These are phyloP conservation scores for Boletus edulis DNA, from an alignment of 768 basidiomycete genomes.

Conservation along the genomic window DNA sequence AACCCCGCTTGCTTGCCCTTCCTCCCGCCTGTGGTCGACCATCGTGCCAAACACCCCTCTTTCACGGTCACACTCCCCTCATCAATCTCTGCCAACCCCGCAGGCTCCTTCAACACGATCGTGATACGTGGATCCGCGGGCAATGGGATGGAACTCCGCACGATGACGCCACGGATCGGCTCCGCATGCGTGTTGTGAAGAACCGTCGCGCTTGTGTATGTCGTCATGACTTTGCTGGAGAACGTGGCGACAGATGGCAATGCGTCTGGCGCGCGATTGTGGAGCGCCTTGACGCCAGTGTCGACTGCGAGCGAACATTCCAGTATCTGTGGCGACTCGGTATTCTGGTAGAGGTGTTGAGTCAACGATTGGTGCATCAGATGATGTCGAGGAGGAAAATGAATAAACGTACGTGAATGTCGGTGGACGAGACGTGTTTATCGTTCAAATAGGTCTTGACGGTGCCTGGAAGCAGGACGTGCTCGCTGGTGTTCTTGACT, in stretches of 20 bases:
- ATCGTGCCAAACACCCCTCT: slow-evolving; percentile 15
- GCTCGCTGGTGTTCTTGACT: slow-evolving; percentile 25
- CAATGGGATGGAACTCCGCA: slow-evolving; percentile 29
- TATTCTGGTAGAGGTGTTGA: slow-evolving; percentile 1
- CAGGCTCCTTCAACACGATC: slow-evolving; percentile 27
- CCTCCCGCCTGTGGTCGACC: slow-evolving; percentile 18
- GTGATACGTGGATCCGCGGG: slow-evolving; percentile 28
- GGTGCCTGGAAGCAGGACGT: slow-evolving; percentile 27
- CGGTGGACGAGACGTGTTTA: slow-evolving; percentile 25
- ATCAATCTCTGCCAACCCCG: slow-evolving; percentile 19
- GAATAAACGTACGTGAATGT: slow-evolving; percentile 16
- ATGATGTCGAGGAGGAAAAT: not conserved
- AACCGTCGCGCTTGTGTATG: slow-evolving; percentile 15
- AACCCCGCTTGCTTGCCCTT: slow-evolving; percentile 21
- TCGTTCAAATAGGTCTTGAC: slow-evolving; percentile 29
- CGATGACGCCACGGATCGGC: slow-evolving; percentile 11
- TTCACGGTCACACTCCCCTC: slow-evolving; percentile 10
- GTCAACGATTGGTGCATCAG: too few relatives aligned
- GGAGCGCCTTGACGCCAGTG: slow-evolving; percentile 9
- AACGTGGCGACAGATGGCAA: slow-evolving; percentile 6
- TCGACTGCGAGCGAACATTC: slow-evolving; percentile 23
- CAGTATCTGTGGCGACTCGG: slow-evolving; percentile 12
- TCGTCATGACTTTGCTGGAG: slow-evolving; percentile 10
- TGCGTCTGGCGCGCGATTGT: slow-evolving; percentile 11
- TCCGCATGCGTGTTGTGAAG: slow-evolving; percentile 16